These are phyloP conservation scores for Dendrostoma leiphaemia DNA, from an alignment of 2,329 filamentous ascomycete species.

Conservation along the genomic window DNA sequence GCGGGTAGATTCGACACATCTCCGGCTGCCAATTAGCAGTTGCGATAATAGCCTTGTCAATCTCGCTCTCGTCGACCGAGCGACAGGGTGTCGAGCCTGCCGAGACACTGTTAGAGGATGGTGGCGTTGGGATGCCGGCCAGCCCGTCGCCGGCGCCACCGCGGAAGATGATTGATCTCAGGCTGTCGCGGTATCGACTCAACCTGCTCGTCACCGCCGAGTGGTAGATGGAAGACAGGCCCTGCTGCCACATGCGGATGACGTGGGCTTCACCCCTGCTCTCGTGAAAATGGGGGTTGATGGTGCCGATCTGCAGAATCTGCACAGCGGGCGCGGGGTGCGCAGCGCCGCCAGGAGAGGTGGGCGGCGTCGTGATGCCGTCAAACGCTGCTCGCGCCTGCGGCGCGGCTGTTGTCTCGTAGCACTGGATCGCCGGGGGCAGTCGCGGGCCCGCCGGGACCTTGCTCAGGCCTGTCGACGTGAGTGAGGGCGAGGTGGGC, in stretches of 20 bases:
- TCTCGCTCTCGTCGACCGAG: neutral
- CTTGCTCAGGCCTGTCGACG: neutral
- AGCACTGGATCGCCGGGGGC: neutral
- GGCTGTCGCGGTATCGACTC: neutral
- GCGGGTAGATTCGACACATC: constrained; percentile 12
- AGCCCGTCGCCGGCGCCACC: neutral
- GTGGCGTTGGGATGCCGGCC: neutral
- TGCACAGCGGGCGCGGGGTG: constrained; percentile 12
- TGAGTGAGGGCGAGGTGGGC: neutral
- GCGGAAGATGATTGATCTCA: constrained; percentile 1
- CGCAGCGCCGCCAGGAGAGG: neutral
- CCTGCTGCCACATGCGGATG: constrained; percentile 27
- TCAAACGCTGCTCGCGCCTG: neutral
- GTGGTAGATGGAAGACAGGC: constrained; percentile 30
- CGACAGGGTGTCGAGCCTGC: neutral
- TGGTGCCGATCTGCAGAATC: constrained; percentile 30
- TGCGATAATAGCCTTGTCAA: neutral
- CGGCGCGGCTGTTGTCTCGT: neutral
- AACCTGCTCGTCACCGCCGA: constrained; percentile 12
- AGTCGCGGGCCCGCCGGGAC: neutral
- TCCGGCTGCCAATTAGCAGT: neutral
- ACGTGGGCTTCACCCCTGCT: constrained; percentile 28
- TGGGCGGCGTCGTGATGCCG: neutral
- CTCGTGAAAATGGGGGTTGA: constrained; percentile 32
- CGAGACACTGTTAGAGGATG: neutral